These are phyloP conservation scores for Acanthochlamys bracteata DNA, from an alignment of 106 monocot species.

Conservation along the genomic window DNA sequence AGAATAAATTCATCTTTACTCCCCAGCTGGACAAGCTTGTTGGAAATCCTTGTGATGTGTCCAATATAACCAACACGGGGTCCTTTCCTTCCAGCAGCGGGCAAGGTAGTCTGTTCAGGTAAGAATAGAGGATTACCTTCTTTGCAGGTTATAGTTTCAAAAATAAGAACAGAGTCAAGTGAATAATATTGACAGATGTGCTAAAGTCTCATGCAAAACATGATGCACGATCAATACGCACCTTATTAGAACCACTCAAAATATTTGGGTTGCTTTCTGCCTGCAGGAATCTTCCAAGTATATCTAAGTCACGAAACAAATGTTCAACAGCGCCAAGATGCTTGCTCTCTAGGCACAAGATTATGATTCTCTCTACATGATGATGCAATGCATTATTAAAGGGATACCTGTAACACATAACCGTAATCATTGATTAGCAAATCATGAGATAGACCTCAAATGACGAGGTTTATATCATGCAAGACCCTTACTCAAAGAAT, in stretches of 20 bases:
- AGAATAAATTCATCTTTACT: conserved; percentile 29
- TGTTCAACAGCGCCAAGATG: conserved; percentile 27
- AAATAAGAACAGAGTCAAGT: too few relatives aligned
- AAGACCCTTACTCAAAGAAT: conserved; percentile 42
- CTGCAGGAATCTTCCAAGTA: conserved; percentile 30
- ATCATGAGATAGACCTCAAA: too few relatives aligned
- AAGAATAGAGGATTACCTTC: background rate
- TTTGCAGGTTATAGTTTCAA: too few relatives aligned
- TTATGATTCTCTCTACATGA: conserved; percentile 39
- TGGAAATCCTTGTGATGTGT: conserved; percentile 42
- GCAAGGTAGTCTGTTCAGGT: conserved; percentile 23
- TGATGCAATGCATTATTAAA: conserved; percentile 48
- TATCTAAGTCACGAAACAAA: conserved; percentile 32
- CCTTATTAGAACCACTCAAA: conserved; percentile 24
- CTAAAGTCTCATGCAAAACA: background rate
- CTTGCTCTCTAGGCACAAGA: conserved; percentile 32
- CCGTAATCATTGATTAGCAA: too few relatives aligned
- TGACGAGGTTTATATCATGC: background rate
- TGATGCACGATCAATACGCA: background rate
- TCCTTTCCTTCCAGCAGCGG: conserved; percentile 27
- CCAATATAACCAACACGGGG: conserved; percentile 45
- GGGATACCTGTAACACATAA: conserved; percentile 29
- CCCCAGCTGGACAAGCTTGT: conserved; percentile 35
- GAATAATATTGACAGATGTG: background rate
- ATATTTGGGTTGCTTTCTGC: conserved; percentile 30